These are phyloP conservation scores for Ophiosphaerella narmari DNA, from an alignment of 2,329 filamentous ascomycete species.

Conservation along the genomic window DNA sequence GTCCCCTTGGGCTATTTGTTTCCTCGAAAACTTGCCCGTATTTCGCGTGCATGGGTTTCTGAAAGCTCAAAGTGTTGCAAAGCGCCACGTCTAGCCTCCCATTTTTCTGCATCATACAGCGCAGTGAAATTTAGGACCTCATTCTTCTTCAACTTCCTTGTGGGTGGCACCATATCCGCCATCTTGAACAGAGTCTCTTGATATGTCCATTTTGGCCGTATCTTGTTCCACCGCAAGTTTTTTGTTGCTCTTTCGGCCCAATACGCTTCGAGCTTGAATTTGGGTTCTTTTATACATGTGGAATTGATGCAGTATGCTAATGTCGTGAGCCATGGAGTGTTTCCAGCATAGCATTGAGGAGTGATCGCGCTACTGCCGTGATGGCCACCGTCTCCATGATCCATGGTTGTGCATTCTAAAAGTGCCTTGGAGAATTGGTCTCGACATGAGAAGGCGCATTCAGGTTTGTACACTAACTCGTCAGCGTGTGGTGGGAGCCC, in stretches of 20 bases:
- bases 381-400: too few species aligned
- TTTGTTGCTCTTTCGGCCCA: slow-evolving; percentile 16
- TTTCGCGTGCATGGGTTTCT: slow-evolving; percentile 15
- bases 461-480: too few species aligned
- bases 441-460: too few species aligned
- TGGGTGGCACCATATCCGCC: slow-evolving; percentile 3
- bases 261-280: slow-evolving; percentile 25
- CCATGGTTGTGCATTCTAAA: too few species aligned
- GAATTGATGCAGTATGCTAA: slow-evolving; percentile 36
- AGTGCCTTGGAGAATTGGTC: too few species aligned
- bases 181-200: slow-evolving; percentile 18
- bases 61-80: slow-evolving; percentile 12
- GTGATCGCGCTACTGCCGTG: too few species aligned
- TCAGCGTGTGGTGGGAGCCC: too few species aligned
- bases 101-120: slow-evolving; percentile 4
- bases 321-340: slow-evolving; percentile 33
- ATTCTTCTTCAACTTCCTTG: slow-evolving; percentile 7
- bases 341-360: slow-evolving; percentile 24
- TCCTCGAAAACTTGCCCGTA: slow-evolving; percentile 12
- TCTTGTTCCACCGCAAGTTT: slow-evolving; percentile 3
- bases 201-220: slow-evolving; percentile 24
- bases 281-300: slow-evolving; percentile 19
- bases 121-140: slow-evolving; percentile 20
- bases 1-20: slow-evolving; percentile 41
- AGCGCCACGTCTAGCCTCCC: slow-evolving; percentile 6